These are phyloP conservation scores for Apiotrichum veenhuisii DNA, from an alignment of 1,284 basidiomycete genomes.

Conservation along the genomic window DNA sequence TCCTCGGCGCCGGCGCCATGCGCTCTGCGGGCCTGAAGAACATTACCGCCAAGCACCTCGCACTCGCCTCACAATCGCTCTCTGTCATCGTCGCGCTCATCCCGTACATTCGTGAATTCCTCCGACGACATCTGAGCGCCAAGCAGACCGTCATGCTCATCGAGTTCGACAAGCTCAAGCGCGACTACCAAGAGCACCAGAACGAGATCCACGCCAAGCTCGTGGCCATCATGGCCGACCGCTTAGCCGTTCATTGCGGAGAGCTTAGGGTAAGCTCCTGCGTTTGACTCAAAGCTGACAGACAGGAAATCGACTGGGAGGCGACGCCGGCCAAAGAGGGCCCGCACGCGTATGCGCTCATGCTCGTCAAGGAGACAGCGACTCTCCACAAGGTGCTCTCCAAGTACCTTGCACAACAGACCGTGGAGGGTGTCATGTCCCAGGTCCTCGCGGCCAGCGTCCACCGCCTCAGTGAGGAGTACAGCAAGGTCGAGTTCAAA, in stretches of 20 bases:
- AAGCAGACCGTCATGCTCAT: constrained; percentile 95
- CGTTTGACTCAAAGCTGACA: too few relatives aligned
- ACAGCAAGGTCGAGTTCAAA: constrained; percentile 71
- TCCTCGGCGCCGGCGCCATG: constrained; percentile 96
- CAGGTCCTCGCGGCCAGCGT: constrained; percentile 90
- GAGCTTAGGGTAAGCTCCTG: constrained; percentile 50
- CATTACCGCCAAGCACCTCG: constrained; percentile 96
- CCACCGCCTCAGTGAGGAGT: constrained; percentile 79
- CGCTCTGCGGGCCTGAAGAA: constrained; percentile 94
- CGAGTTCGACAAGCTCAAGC: constrained; percentile 96
- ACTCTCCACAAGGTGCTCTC: constrained; percentile 94
- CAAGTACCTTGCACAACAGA: constrained; percentile 72
- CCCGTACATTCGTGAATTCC: constrained; percentile 90
- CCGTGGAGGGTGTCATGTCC: constrained; percentile 86
- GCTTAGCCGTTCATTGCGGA: constrained; percentile 73
- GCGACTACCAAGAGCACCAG: constrained; percentile 98
- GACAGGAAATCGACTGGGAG: constrained; percentile 66
- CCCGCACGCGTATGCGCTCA: constrained; percentile 71
- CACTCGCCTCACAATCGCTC: constrained; percentile 90
- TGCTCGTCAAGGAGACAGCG: constrained; percentile 90
- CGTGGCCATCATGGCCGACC: constrained; percentile 96
- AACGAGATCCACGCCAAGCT: constrained; percentile 98
- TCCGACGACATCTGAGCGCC: constrained; percentile 82
- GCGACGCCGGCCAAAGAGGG: constrained; percentile 55
- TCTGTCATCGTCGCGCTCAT: constrained; percentile 94